Evolutionary conservation across 1,139 yeast genomes (phyloP), one percentile per base, ranked within the genome.

Genomic region (Hyphopichia pseudoburtonii): DNA sequence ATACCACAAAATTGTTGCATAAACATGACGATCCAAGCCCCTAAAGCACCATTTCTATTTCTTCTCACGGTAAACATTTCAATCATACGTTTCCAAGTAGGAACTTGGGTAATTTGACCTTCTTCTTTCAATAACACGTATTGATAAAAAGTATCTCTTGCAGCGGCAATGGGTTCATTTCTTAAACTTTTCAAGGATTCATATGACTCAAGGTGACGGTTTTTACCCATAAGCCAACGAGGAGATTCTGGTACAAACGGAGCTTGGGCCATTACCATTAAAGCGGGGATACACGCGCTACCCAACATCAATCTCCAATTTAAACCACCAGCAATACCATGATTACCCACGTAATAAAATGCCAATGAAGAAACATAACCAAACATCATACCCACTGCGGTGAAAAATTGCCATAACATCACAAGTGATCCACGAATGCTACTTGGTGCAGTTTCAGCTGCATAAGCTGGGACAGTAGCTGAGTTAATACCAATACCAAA

Each of bases 1-100:
- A 88, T 82, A 53, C 96, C 96, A 64, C 95, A 87, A 67, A 88
- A 85, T 59, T 88, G 96, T 66, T 88, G 96, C 88, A 85, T 84
- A 56, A 86, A 84, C 81, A 88, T 87, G 44, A 82, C 86, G 44
- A 86, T 73, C 76, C 85, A 84, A 3, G 95, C 80, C 39, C 88
- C 95, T 40, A 82, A 51, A 9, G 88, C 79, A 39, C 92, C 95
- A 52, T 88, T 82, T 63, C 95, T 76, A 62, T 86, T 86, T 69
- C 96, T 78, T 59, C 92, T 77, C 35, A 85, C 70, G 10, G 82
- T 72, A 54, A 82, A 70, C 71, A 82, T 66, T 57, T 81, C 83
- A 37, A 62, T 62, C 35, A 76, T 35, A 52, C 80, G 74, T 49
- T 60, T 63, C 55, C 66, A 66, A 40, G 82, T 73, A 34, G 89